Conservation (phyloP, 768 basidiomycete species). For the Naganishia randhawae region DNA sequence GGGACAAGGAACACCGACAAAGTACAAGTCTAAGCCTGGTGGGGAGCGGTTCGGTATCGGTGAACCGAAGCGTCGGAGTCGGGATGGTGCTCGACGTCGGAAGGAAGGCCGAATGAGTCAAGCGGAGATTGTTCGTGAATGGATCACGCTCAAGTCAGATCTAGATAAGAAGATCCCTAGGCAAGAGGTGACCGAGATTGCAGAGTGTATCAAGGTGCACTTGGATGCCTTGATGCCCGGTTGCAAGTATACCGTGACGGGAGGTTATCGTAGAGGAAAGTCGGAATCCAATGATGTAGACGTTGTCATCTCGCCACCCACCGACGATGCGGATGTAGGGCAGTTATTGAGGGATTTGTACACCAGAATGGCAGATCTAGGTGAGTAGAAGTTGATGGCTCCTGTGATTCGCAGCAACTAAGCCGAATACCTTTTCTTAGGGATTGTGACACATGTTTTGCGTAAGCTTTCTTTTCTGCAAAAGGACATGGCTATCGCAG, state of each 20-base stretch:
- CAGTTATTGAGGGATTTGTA: constrained; percentile 63
- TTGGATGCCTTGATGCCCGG: constrained; percentile 63
- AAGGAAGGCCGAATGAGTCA: constrained; percentile 45
- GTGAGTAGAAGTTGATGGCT: constrained; percentile 50
- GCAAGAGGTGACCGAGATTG: constrained; percentile 73
- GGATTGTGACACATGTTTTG: constrained; percentile 76
- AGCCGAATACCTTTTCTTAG: constrained; percentile 47
- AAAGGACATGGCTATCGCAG: not conserved
- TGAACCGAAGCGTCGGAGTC: constrained; percentile 11
- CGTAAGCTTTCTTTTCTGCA: constrained; percentile 58
- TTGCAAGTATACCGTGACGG: constrained; percentile 70
- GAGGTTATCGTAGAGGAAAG: constrained; percentile 85
- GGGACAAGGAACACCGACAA: constrained; percentile 50
- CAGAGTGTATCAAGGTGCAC: constrained; percentile 64
- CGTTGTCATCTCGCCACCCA: constrained; percentile 74
- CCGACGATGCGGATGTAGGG: constrained; percentile 42
- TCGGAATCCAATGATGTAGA: constrained; percentile 77
- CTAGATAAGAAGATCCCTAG: constrained; percentile 63
- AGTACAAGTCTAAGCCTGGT: constrained; percentile 18
- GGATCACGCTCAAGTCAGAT: constrained; percentile 47
- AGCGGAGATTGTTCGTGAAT: constrained; percentile 48
- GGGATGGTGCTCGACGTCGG: constrained; percentile 34
- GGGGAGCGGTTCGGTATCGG: constrained; percentile 11
- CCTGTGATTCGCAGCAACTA: too few relatives aligned
- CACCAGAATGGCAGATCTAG: constrained; percentile 58